Evolutionary conservation across 306 rosid species (phyloP), one percentile per base, ranked within the genome.

Genomic region (Clitoria ternatea): DNA sequence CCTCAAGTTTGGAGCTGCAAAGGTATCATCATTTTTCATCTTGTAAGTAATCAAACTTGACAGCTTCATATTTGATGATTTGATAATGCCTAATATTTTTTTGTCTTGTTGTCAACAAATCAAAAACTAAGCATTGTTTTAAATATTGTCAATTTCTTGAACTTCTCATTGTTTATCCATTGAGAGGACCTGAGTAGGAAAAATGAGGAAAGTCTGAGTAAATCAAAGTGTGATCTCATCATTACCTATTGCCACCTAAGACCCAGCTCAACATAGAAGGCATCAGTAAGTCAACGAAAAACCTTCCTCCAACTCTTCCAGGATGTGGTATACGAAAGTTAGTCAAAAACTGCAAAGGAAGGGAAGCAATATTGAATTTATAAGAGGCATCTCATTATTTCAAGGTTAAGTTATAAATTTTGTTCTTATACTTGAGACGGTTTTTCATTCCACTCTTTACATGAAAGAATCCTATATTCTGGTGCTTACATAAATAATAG

Each of bases 191-290:
- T 14, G 59, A 18, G 30, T n/a, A 24, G 3, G 63, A 61, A 24
- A 24, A 30, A 77, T 8, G 27, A 64, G 35, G 64, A 3, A 59
- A 57, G 32, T 26, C 43, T 11, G 14, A 76, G 36, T 39, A 45
- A 45, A 65, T 30, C 15, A n/a, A 69, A 66, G 29, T 47, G 60
- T 13, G 59, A 22, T 66, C 22, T 66, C 37, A 36, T 59, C n/a
- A 11, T 44, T 82, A 89, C 97, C 96, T 88, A 55, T 91, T 91
- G 78, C 97, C 97, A 55, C 97, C 97, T 56, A 91, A 82, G 79
- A 91, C 96, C 97, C 97, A 91, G 61, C 77, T 85, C 52, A 91
- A 82, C 97, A 91, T 91, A 80, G 73, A 59, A 18, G 97, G 97
- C 97, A 91, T 91, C 68, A 82, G 65, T 30, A 80, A 55, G 74